phyloP scores from a whole-genome alignment of 257 asterid species.

The Gynochthodes officinalis region DNA sequence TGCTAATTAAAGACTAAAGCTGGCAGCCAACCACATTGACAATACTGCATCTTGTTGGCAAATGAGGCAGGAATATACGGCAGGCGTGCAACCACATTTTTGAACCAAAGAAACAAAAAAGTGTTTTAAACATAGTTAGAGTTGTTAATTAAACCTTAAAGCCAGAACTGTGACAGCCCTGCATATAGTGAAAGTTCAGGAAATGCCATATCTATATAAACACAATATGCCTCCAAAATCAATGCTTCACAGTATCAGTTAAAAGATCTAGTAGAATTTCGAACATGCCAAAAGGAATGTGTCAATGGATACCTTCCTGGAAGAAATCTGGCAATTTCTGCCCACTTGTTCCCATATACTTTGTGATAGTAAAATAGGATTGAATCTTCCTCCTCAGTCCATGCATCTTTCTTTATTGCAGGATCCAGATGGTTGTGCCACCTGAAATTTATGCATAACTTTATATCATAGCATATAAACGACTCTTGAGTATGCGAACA shows the following conservation, averaged over 20 bases:
- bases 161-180: too few species aligned
- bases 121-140: neutral
- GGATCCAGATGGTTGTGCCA: slow-evolving; percentile 93
- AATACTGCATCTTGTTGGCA: neutral
- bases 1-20: neutral
- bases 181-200: neutral
- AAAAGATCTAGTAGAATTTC: neutral
- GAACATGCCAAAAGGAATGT: neutral
- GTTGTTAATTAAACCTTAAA: neutral
- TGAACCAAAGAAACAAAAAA: neutral
- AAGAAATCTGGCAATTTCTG: slow-evolving; percentile 66
- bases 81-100: neutral
- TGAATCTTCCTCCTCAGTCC: slow-evolving; percentile 67
- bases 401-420: slow-evolving; percentile 61
- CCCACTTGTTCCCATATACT: slow-evolving; percentile 76
- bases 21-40: neutral
- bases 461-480: neutral
- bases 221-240: neutral
- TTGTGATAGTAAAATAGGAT: slow-evolving; percentile 49
- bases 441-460: slow-evolving; percentile 36
- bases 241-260: neutral
- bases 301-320: slow-evolving; percentile 68
- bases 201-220: neutral
- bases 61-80: neutral
- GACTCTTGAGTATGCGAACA: neutral